A percentile compares a stretch with the other conserved stretches of the same genome.
These are phyloP conservation scores for Pythium dissotocum DNA, from an alignment of 352 stramenopile species.

Conservation along the genomic window DNA sequence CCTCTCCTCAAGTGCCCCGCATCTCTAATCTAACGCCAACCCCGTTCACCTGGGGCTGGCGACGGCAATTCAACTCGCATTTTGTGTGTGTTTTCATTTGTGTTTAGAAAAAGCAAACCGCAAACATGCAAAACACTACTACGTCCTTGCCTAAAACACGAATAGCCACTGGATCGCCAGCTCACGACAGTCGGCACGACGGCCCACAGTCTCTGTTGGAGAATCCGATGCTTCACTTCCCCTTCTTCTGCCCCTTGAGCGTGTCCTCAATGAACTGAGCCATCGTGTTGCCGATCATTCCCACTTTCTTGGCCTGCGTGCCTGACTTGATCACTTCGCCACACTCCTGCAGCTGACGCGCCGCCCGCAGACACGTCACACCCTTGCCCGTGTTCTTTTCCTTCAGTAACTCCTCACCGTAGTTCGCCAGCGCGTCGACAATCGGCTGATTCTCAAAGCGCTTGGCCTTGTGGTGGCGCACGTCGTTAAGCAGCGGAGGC, in stretches of 20 bases:
- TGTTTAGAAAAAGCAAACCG: not conserved
- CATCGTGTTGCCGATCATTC: constrained; percentile 65
- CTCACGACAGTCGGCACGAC: not conserved
- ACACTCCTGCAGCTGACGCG: constrained; percentile 48
- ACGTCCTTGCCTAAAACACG: not conserved
- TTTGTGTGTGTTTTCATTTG: not conserved
- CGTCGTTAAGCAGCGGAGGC: constrained; percentile 55
- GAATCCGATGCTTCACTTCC: not conserved
- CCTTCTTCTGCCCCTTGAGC: constrained; percentile 14
- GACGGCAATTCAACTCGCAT: not conserved
- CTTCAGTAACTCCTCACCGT: constrained; percentile 51
- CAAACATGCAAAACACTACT: constrained; percentile 1
- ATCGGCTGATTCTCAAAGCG: constrained; percentile 59
- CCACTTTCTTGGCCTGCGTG: constrained; percentile 52
- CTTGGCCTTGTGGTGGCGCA: constrained; percentile 40
- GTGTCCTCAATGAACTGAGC: constrained; percentile 52
- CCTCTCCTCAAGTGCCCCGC: not conserved
- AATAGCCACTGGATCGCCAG: not conserved
- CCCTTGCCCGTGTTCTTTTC: constrained; percentile 61
- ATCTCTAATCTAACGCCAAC: not conserved
- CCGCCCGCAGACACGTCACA: constrained; percentile 64
- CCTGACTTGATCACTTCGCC: constrained; percentile 48
- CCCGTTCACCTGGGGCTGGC: not conserved
- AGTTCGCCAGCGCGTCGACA: constrained; percentile 62
- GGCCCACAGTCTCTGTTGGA: not conserved